Percentiles rank a stretch among this genome's conserved stretches.
Conservation (phyloP, 2,329 filamentous ascomycete species). For the Paramyrothecium sp. region DNA sequence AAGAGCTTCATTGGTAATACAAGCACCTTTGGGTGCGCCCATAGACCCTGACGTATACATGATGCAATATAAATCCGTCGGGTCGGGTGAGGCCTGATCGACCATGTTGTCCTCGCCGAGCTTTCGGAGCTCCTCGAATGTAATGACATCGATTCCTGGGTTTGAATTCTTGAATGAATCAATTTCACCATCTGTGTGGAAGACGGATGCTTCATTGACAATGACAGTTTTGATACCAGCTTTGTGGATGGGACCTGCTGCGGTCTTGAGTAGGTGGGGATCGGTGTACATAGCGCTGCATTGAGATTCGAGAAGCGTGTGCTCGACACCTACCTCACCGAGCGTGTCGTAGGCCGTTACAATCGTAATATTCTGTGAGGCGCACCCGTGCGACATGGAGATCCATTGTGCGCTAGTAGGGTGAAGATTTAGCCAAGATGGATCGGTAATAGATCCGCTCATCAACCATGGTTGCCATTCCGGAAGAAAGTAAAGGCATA, state of each 20-base stretch:
- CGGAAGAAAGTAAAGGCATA: background rate
- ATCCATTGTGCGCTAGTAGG: constrained; percentile 35
- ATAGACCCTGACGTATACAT: constrained; percentile 78
- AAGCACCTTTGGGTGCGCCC: constrained; percentile 77
- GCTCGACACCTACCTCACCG: constrained; percentile 68
- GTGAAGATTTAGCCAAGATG: background rate
- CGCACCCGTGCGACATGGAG: constrained; percentile 47
- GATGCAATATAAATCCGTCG: constrained; percentile 75
- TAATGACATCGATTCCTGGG: constrained; percentile 43
- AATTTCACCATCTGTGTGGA: constrained; percentile 32
- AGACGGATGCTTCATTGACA: constrained; percentile 46
- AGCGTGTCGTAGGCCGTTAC: constrained; percentile 78
- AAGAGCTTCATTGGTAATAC: background rate
- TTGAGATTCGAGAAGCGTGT: constrained; percentile 69
- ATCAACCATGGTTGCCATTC: no score
- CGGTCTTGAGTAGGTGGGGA: constrained; percentile 56
- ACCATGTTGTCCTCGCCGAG: constrained; percentile 60
- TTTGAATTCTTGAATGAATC: constrained; percentile 49
- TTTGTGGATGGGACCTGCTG: background rate
- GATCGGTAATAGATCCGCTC: no score
- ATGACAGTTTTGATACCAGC: constrained; percentile 50
- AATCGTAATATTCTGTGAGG: constrained; percentile 76
- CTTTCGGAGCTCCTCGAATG: constrained; percentile 47
- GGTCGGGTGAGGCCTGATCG: constrained; percentile 64
- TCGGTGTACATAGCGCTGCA: constrained; percentile 74